Base-by-base conservation (phyloP, 495 filamentous ascomycete genomes). In the Echria macrotheca region DNA sequence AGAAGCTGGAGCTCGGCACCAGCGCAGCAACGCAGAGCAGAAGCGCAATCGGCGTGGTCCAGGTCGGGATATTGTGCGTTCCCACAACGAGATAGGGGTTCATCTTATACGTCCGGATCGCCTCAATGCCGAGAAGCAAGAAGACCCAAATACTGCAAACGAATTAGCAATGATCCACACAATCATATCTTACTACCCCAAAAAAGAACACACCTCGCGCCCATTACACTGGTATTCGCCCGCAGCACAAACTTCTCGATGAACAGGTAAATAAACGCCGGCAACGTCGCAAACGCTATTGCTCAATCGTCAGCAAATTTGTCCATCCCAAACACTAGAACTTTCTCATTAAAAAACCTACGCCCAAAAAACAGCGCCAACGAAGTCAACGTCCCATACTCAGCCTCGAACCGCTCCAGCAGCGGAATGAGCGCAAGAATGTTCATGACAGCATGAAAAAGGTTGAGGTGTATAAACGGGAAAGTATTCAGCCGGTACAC, bases 401-500 rank as follows among this genome's bases (percentile, higher is more conserved):
- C 91, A n/a, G 81, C 73, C 69, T 98, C 93, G 63, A 97, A 98
- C 38, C 90, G 77, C 66, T 96, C 91, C 54, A 97, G 61, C 38
- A 98, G 70, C 12, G 93, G 93, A 9, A 81, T 81, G 50, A 96
- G 67, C 3, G 89, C 84, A 38, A 95, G 14, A 33, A 85, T 60
- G 66, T 96, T 96, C 57, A 96, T 63, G 23, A 91, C 54, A 38
- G 81, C 70, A 63, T 97, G 93, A 50, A 94, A 72, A 66, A 91
- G 77, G 52, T 83, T 82, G 24, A 75, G 59, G 64, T 98, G 93
- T 47, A 97, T 84, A 44, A 98, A 74, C 2, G 91, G 90, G 64
- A 87, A 98, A 8, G 90, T 94, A 59, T 95, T 96, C 14, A 91
- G 73, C 50, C 93, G 86, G 65, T 97, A 88, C 77, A 95, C 91